A percentile compares a stretch with the other conserved stretches of the same genome.
Evolutionary conservation across 2,329 filamentous ascomycete species (phyloP).

Genomic region (Alternaria triticimaculans): DNA sequence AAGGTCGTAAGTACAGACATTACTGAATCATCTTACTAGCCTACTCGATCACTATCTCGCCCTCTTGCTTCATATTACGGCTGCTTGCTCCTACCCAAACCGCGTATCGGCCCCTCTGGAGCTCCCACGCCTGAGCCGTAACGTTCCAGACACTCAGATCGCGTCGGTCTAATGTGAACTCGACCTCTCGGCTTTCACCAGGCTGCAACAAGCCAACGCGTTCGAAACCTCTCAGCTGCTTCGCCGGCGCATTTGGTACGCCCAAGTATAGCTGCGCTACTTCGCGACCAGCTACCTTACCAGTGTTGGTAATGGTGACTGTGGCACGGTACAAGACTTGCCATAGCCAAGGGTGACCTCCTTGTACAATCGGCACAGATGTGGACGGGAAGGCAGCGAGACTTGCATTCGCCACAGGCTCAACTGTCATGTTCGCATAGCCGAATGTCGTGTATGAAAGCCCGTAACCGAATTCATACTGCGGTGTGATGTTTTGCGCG

Average conservation of each 20-base stretch:
- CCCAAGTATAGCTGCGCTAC: slow-evolving; percentile 75
- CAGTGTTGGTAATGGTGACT: slow-evolving; percentile 73
- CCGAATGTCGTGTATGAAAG: slow-evolving; percentile 76
- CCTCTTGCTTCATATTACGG: slow-evolving; percentile 38
- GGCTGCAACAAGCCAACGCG: slow-evolving; percentile 69
- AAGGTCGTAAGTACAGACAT: neutral
- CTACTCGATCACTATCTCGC: slow-evolving; percentile 16
- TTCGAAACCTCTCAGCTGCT: slow-evolving; percentile 78
- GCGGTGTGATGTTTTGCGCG: slow-evolving; percentile 65
- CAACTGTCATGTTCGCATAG: slow-evolving; percentile 68
- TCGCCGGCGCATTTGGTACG: slow-evolving; percentile 66
- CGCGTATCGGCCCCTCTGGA: slow-evolving; percentile 35
- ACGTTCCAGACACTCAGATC: slow-evolving; percentile 89
- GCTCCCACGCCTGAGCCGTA: slow-evolving; percentile 76
- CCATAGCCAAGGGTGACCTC: slow-evolving; percentile 61
- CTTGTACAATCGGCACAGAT: slow-evolving; percentile 32
- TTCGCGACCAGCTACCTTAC: slow-evolving; percentile 68
- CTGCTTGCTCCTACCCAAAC: slow-evolving; percentile 48
- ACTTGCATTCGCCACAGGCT: slow-evolving; percentile 55
- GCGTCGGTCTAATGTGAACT: slow-evolving; percentile 71
- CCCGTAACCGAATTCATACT: slow-evolving; percentile 82
- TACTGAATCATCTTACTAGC: neutral
- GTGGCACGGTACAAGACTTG: slow-evolving; percentile 71
- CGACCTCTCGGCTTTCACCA: slow-evolving; percentile 69
- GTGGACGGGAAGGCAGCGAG: slow-evolving; percentile 18